Evolutionary conservation across 2,329 filamentous ascomycete genomes (phyloP).

Genomic region (Clarireedia monteithiana): DNA sequence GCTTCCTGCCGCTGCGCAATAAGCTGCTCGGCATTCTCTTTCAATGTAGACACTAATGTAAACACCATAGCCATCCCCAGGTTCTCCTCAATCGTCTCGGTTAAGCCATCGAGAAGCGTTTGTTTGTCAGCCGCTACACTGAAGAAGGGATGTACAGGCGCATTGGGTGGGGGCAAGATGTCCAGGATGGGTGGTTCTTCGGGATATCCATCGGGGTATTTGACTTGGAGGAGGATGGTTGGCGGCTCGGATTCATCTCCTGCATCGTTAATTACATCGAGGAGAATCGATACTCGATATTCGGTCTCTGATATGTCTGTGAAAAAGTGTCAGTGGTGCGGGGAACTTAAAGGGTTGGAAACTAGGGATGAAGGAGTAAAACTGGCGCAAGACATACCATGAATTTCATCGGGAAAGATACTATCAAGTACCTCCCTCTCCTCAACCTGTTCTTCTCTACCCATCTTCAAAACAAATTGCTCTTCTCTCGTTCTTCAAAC

Average conservation of each 20-base stretch:
- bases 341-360: neutral
- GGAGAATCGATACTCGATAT: conserved; percentile 76
- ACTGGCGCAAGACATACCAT: conserved; percentile 45
- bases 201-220: conserved; percentile 85
- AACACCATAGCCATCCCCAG: conserved; percentile 98
- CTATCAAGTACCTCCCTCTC: conserved; percentile 97
- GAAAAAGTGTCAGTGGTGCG: conserved; percentile 4
- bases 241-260: conserved; percentile 57
- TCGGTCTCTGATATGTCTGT: conserved; percentile 84
- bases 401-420: conserved; percentile 97
- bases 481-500: neutral
- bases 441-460: conserved; percentile 82
- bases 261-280: conserved; percentile 67
- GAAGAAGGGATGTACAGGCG: conserved; percentile 62
- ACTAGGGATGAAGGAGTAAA: conserved; percentile 5
- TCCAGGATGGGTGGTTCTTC: conserved; percentile 80
- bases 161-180: conserved; percentile 65
- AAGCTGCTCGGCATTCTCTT: conserved; percentile 83
- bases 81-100: conserved; percentile 79
- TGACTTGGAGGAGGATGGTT: conserved; percentile 72
- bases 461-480: conserved; percentile 39
- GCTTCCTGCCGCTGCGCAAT: conserved; percentile 65
- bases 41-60: conserved; percentile 77
- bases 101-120: conserved; percentile 60
- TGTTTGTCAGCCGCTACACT: conserved; percentile 75